Evolutionary conservation across 192 early-diverging fungal genomes (phyloP).

Genomic region (Powellomyces hirtus): DNA sequence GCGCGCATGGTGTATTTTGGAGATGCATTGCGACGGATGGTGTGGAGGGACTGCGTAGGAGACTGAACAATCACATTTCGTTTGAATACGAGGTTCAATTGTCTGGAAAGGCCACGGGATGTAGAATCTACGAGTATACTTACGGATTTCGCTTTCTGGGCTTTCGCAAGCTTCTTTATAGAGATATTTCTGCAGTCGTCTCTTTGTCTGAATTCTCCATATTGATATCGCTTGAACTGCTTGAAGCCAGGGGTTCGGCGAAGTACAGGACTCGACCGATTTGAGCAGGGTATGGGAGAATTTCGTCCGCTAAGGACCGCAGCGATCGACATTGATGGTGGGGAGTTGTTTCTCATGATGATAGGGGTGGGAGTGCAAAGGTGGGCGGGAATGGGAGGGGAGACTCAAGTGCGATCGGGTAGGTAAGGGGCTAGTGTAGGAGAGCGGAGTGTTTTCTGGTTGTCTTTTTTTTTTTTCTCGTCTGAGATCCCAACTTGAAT

Average conservation of each 20-base stretch:
- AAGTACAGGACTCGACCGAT: not conserved
- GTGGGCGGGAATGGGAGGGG: too few relatives aligned
- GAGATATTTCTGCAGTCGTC: not conserved
- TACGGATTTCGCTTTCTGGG: not conserved
- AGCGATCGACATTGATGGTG: too few relatives aligned
- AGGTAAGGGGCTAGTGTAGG: too few relatives aligned
- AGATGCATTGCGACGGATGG: not conserved
- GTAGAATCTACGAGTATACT: not conserved
- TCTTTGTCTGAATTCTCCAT: not conserved
- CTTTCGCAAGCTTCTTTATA: not conserved
- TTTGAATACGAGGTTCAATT: too few relatives aligned
- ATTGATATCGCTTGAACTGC: constrained; percentile 5
- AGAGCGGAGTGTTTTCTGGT: too few relatives aligned
- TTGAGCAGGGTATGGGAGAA: not conserved
- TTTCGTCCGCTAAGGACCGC: not conserved
- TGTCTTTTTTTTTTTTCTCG: too few relatives aligned
- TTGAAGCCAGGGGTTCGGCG: not conserved
- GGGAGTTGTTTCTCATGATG: too few relatives aligned
- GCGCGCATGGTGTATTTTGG: not conserved
- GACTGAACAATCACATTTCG: not conserved
- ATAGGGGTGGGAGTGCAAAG: too few relatives aligned
- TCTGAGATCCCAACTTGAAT: too few relatives aligned
- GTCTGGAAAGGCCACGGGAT: too few relatives aligned
- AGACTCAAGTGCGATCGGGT: too few relatives aligned
- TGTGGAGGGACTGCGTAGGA: not conserved